These are phyloP conservation scores for Paecilomyces dactylethromorphus DNA, from an alignment of 2,329 filamentous ascomycete genomes.

Conservation along the genomic window DNA sequence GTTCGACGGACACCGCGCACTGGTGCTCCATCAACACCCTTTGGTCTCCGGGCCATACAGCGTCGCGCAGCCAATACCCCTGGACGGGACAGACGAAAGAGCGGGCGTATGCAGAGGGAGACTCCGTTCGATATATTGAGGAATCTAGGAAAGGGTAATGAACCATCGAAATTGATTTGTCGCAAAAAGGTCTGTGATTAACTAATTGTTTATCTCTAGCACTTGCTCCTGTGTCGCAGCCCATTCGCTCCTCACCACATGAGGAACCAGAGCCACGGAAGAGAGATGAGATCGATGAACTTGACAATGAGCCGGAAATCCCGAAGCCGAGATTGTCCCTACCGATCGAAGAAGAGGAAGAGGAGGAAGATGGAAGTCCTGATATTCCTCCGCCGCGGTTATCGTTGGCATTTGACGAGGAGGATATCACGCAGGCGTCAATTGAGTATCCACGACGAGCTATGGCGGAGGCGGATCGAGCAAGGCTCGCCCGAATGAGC, in stretches of 20 bases:
- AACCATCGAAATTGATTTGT: not conserved
- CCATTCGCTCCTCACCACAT: slow-evolving; percentile 42
- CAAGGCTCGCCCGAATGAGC: slow-evolving; percentile 37
- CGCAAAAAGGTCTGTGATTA: not conserved
- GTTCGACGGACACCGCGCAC: slow-evolving; percentile 29
- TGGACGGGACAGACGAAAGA: slow-evolving; percentile 42
- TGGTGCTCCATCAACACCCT: slow-evolving; percentile 46
- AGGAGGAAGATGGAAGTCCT: slow-evolving; percentile 35
- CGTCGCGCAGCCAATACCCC: slow-evolving; percentile 48
- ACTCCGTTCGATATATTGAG: slow-evolving; percentile 50
- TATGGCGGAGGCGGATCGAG: slow-evolving; percentile 28
- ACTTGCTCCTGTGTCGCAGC: slow-evolving; percentile 44
- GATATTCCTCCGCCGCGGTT: slow-evolving; percentile 31
- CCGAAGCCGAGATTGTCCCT: slow-evolving; percentile 36
- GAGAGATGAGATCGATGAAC: slow-evolving; percentile 37
- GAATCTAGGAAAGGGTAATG: slow-evolving; percentile 46
- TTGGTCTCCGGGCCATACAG: slow-evolving; percentile 49
- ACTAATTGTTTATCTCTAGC: slow-evolving; percentile 21
- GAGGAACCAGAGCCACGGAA: slow-evolving; percentile 17
- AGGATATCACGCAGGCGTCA: slow-evolving; percentile 33
- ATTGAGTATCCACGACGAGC: slow-evolving; percentile 40
- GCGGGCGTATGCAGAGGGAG: slow-evolving; percentile 45
- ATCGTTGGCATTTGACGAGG: slow-evolving; percentile 40
- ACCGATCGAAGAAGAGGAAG: slow-evolving; percentile 41
- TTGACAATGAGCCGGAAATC: slow-evolving; percentile 42